phyloP scores from a whole-genome alignment of 495 filamentous ascomycete genomes.

The Baudoinia panamericana region DNA sequence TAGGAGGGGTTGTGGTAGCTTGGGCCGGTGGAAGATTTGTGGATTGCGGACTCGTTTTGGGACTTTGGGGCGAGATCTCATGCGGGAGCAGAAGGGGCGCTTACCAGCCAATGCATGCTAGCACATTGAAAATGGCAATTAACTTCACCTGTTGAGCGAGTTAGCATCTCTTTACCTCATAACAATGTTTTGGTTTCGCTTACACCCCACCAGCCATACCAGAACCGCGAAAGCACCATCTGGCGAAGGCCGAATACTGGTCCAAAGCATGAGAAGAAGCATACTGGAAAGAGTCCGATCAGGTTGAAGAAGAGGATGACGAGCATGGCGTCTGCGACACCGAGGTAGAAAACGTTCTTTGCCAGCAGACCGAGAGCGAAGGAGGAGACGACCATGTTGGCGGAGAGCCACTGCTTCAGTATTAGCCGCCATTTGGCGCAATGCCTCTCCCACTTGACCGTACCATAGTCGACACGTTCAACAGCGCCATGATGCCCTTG shows the following conservation, averaged over 20 bases:
- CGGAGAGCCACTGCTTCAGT: conserved; percentile 55
- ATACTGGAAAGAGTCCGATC: conserved; percentile 58
- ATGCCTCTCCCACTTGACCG: conserved; percentile 2
- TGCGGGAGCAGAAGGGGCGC: background rate
- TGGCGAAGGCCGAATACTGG: conserved; percentile 67
- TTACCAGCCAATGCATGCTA: conserved; percentile 62
- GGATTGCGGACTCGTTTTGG: background rate
- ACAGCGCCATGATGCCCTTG: conserved; percentile 36
- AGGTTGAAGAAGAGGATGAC: conserved; percentile 69
- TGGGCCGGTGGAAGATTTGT: background rate
- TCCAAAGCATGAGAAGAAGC: conserved; percentile 71
- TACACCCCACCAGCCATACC: conserved; percentile 61
- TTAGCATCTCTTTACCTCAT: too few relatives aligned
- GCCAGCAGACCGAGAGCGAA: conserved; percentile 69
- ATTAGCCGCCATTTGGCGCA: conserved; percentile 1
- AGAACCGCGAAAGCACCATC: conserved; percentile 77
- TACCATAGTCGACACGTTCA: conserved; percentile 67
- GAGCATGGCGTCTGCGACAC: conserved; percentile 65
- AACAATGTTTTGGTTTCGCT: too few relatives aligned
- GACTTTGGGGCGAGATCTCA: background rate
- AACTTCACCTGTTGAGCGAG: too few relatives aligned
- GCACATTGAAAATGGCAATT: conserved; percentile 60
- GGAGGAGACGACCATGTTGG: conserved; percentile 72
- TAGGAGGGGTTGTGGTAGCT: too few relatives aligned
- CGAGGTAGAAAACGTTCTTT: conserved; percentile 52